Evolutionary conservation across 805 yeast species (phyloP).

Genomic region (Yarrowia deformans): DNA sequence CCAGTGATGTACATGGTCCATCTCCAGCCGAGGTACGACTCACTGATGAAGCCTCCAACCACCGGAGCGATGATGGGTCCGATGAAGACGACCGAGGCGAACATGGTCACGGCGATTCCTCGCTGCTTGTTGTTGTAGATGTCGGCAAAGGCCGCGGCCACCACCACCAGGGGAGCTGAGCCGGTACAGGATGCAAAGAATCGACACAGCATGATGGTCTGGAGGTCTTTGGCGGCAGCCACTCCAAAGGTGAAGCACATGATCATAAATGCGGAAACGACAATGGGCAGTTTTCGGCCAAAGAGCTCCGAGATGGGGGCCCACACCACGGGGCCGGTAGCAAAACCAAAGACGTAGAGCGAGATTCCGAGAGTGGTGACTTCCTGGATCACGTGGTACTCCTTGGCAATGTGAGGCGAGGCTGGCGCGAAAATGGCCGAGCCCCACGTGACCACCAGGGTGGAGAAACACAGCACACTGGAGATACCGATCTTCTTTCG

Average conservation of each 20-base stretch:
- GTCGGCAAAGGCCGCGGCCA: constrained; percentile 87
- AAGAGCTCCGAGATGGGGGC: constrained; percentile 85
- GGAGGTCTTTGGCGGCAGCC: constrained; percentile 80
- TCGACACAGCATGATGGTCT: constrained; percentile 77
- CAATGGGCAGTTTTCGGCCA: constrained; percentile 70
- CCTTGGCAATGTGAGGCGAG: constrained; percentile 55
- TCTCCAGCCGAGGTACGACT: constrained; percentile 75
- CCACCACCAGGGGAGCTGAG: constrained; percentile 84
- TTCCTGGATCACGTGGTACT: constrained; percentile 67
- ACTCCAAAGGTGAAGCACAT: constrained; percentile 70
- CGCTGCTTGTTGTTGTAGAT: constrained; percentile 69
- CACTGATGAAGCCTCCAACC: constrained; percentile 71
- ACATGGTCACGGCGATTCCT: constrained; percentile 77
- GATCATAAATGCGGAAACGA: constrained; percentile 64
- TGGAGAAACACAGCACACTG: constrained; percentile 57
- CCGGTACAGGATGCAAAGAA: constrained; percentile 83
- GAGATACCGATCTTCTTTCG: constrained; percentile 57
- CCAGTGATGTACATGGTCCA: constrained; percentile 81
- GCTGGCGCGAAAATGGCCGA: constrained; percentile 83
- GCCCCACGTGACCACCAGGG: constrained; percentile 70
- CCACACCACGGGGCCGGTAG: constrained; percentile 89
- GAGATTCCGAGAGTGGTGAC: constrained; percentile 81
- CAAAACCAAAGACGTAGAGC: constrained; percentile 89
- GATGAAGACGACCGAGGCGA: constrained; percentile 73
- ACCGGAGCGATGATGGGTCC: constrained; percentile 89